Evolutionary conservation across 768 basidiomycete species (phyloP).

Genomic region (Coprinopsis strossmayeri): DNA sequence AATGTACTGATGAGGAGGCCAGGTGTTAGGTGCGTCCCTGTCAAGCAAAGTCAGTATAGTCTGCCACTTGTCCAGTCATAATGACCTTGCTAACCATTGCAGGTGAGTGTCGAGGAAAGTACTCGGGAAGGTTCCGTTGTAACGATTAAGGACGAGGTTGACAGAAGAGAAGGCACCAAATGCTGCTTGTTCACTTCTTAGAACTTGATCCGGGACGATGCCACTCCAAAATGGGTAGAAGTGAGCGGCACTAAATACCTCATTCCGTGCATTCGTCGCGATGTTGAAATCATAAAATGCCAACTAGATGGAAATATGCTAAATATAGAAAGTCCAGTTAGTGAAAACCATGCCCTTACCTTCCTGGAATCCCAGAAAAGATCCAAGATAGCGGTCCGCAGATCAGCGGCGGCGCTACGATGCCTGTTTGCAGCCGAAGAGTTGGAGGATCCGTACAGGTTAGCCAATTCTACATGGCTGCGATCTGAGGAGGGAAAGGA

Average conservation of each 20-base stretch:
- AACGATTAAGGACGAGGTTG: slow-evolving; percentile 75
- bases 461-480: slow-evolving; percentile 52
- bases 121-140: slow-evolving; percentile 81
- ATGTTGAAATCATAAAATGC: slow-evolving; percentile 91
- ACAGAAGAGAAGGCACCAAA: slow-evolving; percentile 70
- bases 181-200: slow-evolving; percentile 47
- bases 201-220: slow-evolving; percentile 71
- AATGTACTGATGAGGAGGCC: slow-evolving; percentile 86
- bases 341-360: slow-evolving; percentile 26
- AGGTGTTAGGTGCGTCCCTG: slow-evolving; percentile 84
- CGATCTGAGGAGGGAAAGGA: slow-evolving; percentile 39
- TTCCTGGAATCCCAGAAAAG: slow-evolving; percentile 78
- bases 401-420: slow-evolving; percentile 42
- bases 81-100: slow-evolving; percentile 54
- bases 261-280: slow-evolving; percentile 56
- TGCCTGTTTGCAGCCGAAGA: slow-evolving; percentile 41
- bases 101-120: slow-evolving; percentile 74
- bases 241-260: slow-evolving; percentile 64
- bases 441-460: slow-evolving; percentile 50
- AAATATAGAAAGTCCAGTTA: neutral
- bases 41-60: neutral
- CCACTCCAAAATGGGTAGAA: slow-evolving; percentile 87
- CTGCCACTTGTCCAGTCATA: neutral
- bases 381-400: slow-evolving; percentile 74
- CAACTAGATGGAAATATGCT: slow-evolving; percentile 27